These are phyloP conservation scores for Exsudoporus frostii DNA, from an alignment of 768 basidiomycete genomes.

Conservation along the genomic window DNA sequence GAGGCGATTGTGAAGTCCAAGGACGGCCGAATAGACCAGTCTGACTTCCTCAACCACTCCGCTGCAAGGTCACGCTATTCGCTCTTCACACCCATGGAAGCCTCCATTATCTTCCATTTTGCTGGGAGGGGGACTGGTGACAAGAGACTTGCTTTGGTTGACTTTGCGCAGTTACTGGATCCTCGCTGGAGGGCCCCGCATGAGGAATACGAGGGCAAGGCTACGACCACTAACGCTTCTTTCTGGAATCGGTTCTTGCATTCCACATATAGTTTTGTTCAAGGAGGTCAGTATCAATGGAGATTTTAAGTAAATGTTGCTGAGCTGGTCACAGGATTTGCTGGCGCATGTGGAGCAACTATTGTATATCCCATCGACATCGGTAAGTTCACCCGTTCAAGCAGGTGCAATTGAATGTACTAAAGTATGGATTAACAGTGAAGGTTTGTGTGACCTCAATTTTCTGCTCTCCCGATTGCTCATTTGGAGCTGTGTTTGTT, in stretches of 20 bases:
- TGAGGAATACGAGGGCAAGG: constrained; percentile 42
- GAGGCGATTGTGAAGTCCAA: constrained; percentile 88
- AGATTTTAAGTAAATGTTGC: neutral
- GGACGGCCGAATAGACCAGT: constrained; percentile 93
- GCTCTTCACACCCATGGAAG: constrained; percentile 97
- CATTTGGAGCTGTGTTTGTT: constrained; percentile 8
- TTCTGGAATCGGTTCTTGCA: constrained; percentile 56
- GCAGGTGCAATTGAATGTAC: constrained; percentile 1
- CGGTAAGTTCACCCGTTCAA: constrained; percentile 39
- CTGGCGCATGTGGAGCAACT: constrained; percentile 94
- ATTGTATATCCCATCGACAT: constrained; percentile 96
- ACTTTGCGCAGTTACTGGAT: constrained; percentile 92
- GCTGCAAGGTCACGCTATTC: constrained; percentile 87
- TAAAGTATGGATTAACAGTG: constrained; percentile 40
- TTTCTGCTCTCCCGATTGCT: constrained; percentile 5
- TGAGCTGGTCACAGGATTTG: constrained; percentile 57
- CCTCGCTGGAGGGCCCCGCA: constrained; percentile 81
- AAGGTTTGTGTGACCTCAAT: constrained; percentile 51
- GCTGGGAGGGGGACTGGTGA: constrained; percentile 73
- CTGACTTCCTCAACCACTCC: constrained; percentile 92
- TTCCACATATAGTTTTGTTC: constrained; percentile 82
- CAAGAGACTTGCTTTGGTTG: constrained; percentile 76
- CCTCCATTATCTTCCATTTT: constrained; percentile 97
- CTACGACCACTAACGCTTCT: constrained; percentile 34
- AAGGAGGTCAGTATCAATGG: constrained; percentile 58